A percentile compares a stretch with the other conserved stretches of the same genome.
phyloP scores from a whole-genome alignment of 2,329 filamentous ascomycete genomes.

The Penicillium corylophilum region DNA sequence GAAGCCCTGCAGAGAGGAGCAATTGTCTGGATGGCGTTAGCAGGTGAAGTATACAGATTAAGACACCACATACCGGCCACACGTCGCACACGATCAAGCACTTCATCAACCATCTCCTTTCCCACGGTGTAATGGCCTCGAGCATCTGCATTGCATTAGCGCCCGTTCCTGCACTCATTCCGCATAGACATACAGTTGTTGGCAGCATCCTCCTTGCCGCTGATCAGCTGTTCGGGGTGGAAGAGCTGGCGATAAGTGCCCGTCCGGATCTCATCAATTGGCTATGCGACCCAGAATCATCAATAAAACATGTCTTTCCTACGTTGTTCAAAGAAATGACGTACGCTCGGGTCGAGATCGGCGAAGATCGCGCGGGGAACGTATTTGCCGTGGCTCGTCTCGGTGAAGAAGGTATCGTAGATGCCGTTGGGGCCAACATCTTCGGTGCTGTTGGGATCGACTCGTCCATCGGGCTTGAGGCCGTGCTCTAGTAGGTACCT shows the following conservation, averaged over 20 bases:
- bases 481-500: slow-evolving; percentile 68
- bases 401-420: slow-evolving; percentile 66
- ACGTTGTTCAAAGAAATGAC: neutral
- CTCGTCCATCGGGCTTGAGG: slow-evolving; percentile 59
- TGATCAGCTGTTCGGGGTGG: slow-evolving; percentile 99
- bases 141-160: slow-evolving; percentile 54
- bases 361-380: slow-evolving; percentile 98
- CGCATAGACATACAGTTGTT: slow-evolving; percentile 72
- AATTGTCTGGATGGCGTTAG: slow-evolving; percentile 62
- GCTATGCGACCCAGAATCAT: neutral
- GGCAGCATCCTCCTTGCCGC: slow-evolving; percentile 98
- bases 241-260: slow-evolving; percentile 94
- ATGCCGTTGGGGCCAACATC: slow-evolving; percentile 56
- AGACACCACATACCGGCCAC: slow-evolving; percentile 61
- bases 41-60: neutral
- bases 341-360: slow-evolving; percentile 98
- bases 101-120: slow-evolving; percentile 98
- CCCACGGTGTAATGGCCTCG: slow-evolving; percentile 99
- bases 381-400: slow-evolving; percentile 69
- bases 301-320: neutral
- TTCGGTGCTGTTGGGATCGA: slow-evolving; percentile 55
- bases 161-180: neutral
- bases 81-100: slow-evolving; percentile 94
- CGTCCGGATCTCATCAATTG: slow-evolving; percentile 95
- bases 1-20: slow-evolving; percentile 97